Conservation (phyloP, 2,329 filamentous ascomycete genomes). For the Cladorrhinum sp. region DNA sequence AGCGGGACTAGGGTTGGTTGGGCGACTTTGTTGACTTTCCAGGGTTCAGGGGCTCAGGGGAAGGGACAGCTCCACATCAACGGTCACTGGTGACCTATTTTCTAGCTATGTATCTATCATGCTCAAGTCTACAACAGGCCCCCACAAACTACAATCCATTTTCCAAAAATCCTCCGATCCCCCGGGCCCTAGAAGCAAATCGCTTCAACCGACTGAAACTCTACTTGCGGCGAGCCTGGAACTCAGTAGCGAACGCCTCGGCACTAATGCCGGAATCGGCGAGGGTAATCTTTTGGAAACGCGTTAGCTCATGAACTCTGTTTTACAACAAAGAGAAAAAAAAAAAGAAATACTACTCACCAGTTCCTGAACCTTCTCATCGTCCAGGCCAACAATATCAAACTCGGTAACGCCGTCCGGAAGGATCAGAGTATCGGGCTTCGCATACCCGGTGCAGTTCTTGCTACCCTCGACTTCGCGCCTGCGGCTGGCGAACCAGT, state of each 20-base stretch:
- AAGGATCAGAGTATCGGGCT: not conserved
- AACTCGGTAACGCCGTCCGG: not conserved
- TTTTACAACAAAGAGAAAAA: not conserved
- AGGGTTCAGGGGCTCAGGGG: too few species aligned
- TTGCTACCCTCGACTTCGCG: not conserved
- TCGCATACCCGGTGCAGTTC: not conserved
- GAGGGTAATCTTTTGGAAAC: not conserved
- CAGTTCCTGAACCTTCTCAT: not conserved
- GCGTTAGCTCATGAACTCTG: not conserved
- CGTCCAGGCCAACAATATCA: not conserved
- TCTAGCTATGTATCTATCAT: too few species aligned
- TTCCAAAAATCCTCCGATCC: too few species aligned
- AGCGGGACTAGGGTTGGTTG: too few species aligned
- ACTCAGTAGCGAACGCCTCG: not conserved
- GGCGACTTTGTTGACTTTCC: too few species aligned
- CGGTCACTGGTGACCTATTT: too few species aligned
- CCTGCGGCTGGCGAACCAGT: not conserved
- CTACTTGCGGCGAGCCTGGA: not conserved
- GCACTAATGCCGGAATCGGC: not conserved
- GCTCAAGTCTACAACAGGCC: too few species aligned
- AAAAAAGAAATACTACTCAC: not conserved
- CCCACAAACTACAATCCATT: too few species aligned
- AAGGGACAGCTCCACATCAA: too few species aligned
- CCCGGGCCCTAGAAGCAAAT: too few species aligned
- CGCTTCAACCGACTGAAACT: too few species aligned